A percentile compares a stretch with the other conserved stretches of the same genome.
Evolutionary conservation across 139 green algal genomes (phyloP).

Genomic region (Micractinium conductrix): DNA sequence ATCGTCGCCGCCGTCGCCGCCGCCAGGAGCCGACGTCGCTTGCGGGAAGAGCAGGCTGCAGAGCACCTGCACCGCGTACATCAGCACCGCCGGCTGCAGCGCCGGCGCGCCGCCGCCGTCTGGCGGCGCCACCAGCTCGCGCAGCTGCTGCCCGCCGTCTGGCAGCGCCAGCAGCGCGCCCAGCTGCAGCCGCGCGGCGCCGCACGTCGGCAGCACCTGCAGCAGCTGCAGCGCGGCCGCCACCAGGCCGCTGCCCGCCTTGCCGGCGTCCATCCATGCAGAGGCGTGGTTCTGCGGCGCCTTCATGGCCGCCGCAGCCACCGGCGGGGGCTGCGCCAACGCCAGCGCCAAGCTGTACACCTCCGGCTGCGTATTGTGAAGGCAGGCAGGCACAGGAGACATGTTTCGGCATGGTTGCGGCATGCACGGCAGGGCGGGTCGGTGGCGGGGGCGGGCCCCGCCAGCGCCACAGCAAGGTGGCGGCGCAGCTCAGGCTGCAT

Average conservation of each 20-base stretch:
- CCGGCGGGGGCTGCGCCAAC: constrained; percentile 54
- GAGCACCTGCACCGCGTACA: constrained; percentile 10
- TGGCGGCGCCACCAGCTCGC: neutral
- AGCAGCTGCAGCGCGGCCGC: constrained; percentile 53
- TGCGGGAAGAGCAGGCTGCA: constrained; percentile 3
- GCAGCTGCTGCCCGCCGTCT: constrained; percentile 22
- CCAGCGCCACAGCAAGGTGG: too few species aligned
- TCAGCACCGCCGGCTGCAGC: neutral
- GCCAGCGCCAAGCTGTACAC: constrained; percentile 65
- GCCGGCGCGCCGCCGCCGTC: neutral
- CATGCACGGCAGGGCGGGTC: too few species aligned
- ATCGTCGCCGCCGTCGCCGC: neutral
- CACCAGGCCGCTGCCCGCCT: constrained; percentile 8
- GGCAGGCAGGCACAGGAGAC: too few species aligned
- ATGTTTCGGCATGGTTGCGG: too few species aligned
- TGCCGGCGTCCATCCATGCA: neutral
- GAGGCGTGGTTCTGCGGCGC: too few species aligned
- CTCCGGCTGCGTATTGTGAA: constrained; percentile 27
- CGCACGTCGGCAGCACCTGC: constrained; percentile 66
- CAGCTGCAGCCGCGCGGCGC: constrained; percentile 38
- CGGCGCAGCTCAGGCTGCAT: too few species aligned
- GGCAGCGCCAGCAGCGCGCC: constrained; percentile 27
- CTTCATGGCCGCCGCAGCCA: neutral
- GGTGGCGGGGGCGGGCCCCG: too few species aligned
- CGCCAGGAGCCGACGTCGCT: neutral